phyloP scores from a whole-genome alignment of 768 basidiomycete species.

The Sporobolomyces roseus region DNA sequence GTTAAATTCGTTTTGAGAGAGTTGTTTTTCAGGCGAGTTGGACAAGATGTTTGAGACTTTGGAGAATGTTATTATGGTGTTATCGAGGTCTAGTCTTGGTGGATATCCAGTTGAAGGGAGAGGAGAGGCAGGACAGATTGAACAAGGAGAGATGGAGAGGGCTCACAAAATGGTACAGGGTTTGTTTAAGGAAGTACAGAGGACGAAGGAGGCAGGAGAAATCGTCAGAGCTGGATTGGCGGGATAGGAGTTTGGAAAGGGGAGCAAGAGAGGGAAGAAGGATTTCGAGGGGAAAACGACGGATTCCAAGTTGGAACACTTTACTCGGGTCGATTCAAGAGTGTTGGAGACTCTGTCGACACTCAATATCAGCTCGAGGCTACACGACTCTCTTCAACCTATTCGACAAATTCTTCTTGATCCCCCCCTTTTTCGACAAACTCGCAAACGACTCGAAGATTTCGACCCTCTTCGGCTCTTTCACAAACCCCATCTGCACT shows the following conservation, averaged over 20 bases:
- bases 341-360: too few species aligned
- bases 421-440: too few species aligned
- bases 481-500: too few species aligned
- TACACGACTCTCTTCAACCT: too few species aligned
- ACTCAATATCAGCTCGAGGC: too few species aligned
- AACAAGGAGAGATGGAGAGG: background rate
- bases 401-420: too few species aligned
- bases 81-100: background rate
- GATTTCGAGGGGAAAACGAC: background rate
- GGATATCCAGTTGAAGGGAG: background rate
- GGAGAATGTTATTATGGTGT: background rate
- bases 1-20: background rate
- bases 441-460: too few species aligned
- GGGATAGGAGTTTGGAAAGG: background rate
- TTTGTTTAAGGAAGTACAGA: slow-evolving; percentile 6
- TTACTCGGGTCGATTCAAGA: too few species aligned
- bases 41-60: background rate
- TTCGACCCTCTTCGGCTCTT: too few species aligned
- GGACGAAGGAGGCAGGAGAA: background rate
- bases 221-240: background rate
- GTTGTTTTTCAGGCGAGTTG: background rate
- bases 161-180: background rate
- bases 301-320: background rate
- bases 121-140: too few species aligned
- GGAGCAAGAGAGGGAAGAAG: background rate